These are phyloP conservation scores for Nemania bipapillata DNA, from an alignment of 2,329 filamentous ascomycete genomes.

Conservation along the genomic window DNA sequence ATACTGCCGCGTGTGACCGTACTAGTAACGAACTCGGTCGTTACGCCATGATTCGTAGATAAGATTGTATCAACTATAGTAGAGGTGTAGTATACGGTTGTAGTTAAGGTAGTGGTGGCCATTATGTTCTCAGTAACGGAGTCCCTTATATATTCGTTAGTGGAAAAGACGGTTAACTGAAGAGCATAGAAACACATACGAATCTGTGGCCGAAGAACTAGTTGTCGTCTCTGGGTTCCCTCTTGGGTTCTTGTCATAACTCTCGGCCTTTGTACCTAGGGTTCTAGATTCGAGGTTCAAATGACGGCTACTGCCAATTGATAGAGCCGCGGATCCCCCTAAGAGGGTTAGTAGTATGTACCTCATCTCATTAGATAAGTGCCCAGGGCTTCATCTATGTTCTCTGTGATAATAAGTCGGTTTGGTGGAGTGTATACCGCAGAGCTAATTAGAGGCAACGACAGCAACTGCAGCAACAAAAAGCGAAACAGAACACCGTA, in stretches of 20 bases:
- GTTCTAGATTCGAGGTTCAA: not conserved
- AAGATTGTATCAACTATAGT: not conserved
- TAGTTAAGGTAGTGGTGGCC: conserved; percentile 18
- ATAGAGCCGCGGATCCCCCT: conserved; percentile 3
- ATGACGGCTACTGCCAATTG: not conserved
- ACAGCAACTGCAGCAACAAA: not conserved
- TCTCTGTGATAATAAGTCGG: not conserved
- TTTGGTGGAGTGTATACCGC: not conserved
- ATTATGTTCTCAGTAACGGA: conserved; percentile 11
- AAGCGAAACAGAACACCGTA: not conserved
- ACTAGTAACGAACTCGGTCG: conserved; percentile 20
- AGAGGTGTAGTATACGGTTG: conserved; percentile 14
- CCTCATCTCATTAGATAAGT: not conserved
- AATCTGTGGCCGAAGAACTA: conserved; percentile 2
- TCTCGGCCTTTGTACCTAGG: not conserved
- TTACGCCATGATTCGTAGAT: conserved; percentile 12
- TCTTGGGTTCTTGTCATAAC: conserved; percentile 19
- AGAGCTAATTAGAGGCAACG: not conserved
- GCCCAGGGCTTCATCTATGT: not conserved
- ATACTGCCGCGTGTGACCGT: conserved; percentile 13
- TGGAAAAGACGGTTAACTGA: not conserved
- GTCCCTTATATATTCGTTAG: not conserved
- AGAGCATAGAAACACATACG: conserved; percentile 1
- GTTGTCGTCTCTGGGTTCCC: not conserved
- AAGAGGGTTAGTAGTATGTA: conserved; percentile 1